Evolutionary conservation across 192 early-diverging fungal species (phyloP).

Genomic region (Chytriomyces sp.): DNA sequence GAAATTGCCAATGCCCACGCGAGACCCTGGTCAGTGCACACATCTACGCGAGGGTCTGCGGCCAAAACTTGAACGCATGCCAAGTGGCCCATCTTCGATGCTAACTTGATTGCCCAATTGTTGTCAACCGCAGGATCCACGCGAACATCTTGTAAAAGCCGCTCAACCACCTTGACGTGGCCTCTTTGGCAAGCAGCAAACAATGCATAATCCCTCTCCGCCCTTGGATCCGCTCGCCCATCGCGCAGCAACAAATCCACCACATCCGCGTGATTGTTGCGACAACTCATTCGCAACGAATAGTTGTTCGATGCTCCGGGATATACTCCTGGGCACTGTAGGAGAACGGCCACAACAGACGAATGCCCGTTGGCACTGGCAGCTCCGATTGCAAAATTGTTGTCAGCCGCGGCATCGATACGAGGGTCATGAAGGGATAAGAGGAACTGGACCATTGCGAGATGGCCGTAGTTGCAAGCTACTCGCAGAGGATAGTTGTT

Average conservation of each 20-base stretch:
- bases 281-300: too few relatives aligned
- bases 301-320: too few relatives aligned
- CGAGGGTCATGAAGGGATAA: constrained; percentile 1
- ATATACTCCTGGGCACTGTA: too few relatives aligned
- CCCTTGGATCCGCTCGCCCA: not conserved
- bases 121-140: too few relatives aligned
- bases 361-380: not conserved
- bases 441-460: not conserved
- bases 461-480: not conserved
- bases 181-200: constrained; percentile 6
- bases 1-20: too few relatives aligned
- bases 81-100: too few relatives aligned
- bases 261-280: not conserved
- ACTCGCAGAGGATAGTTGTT: not conserved
- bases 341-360: too few relatives aligned
- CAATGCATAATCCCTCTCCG: not conserved
- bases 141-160: constrained; percentile 16
- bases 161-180: constrained; percentile 13
- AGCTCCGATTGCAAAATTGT: not conserved
- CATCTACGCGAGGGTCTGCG: too few relatives aligned
- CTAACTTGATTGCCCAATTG: too few relatives aligned
- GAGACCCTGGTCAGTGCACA: too few relatives aligned
- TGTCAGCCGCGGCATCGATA: not conserved
- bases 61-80: too few relatives aligned
- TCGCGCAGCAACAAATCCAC: not conserved